Conservation (phyloP, 305 asterid species). For the Fraxinus ornus region DNA sequence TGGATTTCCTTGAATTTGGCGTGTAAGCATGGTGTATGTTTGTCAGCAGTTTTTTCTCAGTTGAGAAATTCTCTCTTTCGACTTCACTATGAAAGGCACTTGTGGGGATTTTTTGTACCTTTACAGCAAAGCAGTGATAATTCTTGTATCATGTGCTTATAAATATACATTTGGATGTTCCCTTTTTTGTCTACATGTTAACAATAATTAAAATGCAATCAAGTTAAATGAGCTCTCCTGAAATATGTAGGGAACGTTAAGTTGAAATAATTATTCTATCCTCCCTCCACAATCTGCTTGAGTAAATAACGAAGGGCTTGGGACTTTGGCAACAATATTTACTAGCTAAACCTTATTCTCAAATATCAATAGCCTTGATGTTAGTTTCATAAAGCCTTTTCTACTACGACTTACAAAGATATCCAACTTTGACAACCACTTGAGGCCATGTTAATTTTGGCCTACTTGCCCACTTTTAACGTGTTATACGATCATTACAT, state of each 20-base stretch:
- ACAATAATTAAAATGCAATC: neutral
- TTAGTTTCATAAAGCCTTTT: neutral
- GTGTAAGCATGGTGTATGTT: slow-evolving; percentile 13
- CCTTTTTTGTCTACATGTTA: neutral
- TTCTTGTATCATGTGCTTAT: neutral
- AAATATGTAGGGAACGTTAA: neutral
- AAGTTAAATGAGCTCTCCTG: neutral
- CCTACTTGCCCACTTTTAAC: neutral
- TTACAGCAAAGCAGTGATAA: neutral
- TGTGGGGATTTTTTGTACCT: neutral
- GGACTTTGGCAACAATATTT: neutral
- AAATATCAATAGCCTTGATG: neutral
- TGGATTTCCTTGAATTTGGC: neutral
- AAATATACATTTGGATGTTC: neutral
- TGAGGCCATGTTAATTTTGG: neutral
- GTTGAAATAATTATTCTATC: neutral
- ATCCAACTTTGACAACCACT: neutral
- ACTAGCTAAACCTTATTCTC: neutral
- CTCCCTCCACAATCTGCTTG: neutral
- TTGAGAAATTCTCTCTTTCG: neutral
- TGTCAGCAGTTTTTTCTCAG: neutral
- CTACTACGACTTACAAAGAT: neutral
- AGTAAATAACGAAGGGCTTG: neutral
- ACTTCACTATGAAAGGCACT: neutral
- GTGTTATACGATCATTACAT: neutral